Evolutionary conservation across 192 early-diverging fungal genomes (phyloP).

Genomic region (Coemansia sp.): DNA sequence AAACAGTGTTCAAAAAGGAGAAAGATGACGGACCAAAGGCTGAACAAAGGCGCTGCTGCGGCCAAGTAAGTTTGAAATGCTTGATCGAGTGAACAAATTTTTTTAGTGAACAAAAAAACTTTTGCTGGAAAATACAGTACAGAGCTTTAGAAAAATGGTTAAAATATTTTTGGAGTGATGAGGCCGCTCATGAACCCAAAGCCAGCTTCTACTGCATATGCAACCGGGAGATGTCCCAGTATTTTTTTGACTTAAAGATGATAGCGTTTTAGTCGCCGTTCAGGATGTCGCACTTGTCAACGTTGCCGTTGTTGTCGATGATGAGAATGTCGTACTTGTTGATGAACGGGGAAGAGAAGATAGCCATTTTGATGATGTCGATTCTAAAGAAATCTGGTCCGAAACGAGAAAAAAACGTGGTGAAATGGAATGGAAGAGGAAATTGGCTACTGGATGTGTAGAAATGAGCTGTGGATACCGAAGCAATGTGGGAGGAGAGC

Average conservation of each 20-base stretch:
- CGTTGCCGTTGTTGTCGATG: constrained; percentile 6
- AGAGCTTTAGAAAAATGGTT: background rate
- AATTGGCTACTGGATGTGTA: background rate
- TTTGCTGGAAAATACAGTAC: background rate
- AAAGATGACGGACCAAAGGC: background rate
- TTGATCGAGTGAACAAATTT: background rate
- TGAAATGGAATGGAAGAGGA: background rate
- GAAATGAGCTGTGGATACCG: background rate
- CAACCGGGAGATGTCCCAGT: background rate
- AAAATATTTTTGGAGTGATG: background rate
- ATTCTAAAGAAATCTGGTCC: no score
- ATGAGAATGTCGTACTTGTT: constrained; percentile 4
- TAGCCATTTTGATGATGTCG: no score
- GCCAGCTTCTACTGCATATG: background rate
- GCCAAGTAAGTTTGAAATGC: no score
- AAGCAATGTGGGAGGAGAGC: background rate
- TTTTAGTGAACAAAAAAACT: background rate
- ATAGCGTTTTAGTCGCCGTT: constrained; percentile 1
- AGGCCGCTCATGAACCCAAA: background rate
- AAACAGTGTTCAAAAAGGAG: no score
- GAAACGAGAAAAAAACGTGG: no score
- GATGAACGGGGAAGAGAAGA: background rate
- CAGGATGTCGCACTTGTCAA: background rate
- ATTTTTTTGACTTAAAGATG: background rate
- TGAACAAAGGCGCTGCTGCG: background rate